Evolutionary conservation across 768 basidiomycete genomes (phyloP), one percentile per base, ranked within the genome.

Genomic region (Favolaschia claudopus): DNA sequence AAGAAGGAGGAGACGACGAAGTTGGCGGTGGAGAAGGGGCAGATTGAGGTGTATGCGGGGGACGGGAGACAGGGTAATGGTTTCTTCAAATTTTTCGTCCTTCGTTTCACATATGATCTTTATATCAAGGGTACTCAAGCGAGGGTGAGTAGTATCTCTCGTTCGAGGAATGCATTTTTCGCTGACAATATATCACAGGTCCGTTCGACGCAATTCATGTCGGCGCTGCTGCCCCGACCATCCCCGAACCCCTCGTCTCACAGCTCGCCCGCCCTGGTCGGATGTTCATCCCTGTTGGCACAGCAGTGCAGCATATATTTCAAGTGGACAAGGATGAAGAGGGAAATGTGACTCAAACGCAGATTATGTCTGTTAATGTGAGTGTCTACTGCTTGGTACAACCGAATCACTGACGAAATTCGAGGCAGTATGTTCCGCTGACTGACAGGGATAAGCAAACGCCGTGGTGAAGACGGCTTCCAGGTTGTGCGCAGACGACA

Each of bases 281-380:
- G 49, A 94, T 98, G 90, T 96, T 98, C 76, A 93, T 98, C 49
- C 96, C 96, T 2, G 89, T 98, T 14, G 96, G 95, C 3, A 80
- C 77, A 1, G 66, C 73, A 14, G 64, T 63, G 14, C 87, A 91
- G 58, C 74, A 84, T 66, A 86, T 97, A 50, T 79, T 86, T 67
- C 87, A 92, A 60, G 77, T 96, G 14, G 93, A 96, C 68, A 97
- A 96, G 70, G 87, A 89, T 55, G 77, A 58, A 31, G 58, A 86
- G 0, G 96, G 95, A 0, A 78, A 78, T 5, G 82, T 97, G 2
- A 85, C 81, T 1, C 72, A 83, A 74, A 84, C 77, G 56, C 75
- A 82, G 52, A 75, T 96, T 2, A 94, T 97, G 80, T 89, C 83
- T 22, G 96, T 96, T n/a, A 78, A 80, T 67, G 95, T 95, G 38